Percentiles rank a stretch among this genome's conserved stretches.
Conservation (phyloP, 2,329 filamentous ascomycete genomes). For the Cladosporium sp. region DNA sequence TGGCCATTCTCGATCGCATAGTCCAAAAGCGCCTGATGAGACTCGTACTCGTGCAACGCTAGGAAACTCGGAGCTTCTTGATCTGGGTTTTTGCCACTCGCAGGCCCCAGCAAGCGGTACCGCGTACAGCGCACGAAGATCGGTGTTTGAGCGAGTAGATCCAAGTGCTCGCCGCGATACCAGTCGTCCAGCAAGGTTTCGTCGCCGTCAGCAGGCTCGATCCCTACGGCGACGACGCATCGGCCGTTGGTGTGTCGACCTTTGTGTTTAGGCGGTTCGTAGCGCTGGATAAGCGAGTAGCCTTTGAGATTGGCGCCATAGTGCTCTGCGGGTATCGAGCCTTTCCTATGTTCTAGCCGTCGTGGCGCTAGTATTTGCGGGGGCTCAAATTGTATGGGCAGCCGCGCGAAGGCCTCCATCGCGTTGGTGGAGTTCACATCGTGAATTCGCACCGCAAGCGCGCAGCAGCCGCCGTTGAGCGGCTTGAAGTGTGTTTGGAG, state of each 20-base stretch:
- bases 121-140: slow-evolving; percentile 14
- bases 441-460: slow-evolving; percentile 10
- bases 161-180: slow-evolving; percentile 15
- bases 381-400: slow-evolving; percentile 6
- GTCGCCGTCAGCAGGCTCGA: slow-evolving; percentile 14
- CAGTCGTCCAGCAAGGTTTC: slow-evolving; percentile 13
- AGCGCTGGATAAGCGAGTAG: slow-evolving; percentile 13
- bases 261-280: slow-evolving; percentile 7
- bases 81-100: background rate
- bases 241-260: background rate
- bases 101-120: slow-evolving; percentile 9
- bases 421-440: slow-evolving; percentile 5
- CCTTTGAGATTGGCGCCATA: slow-evolving; percentile 12
- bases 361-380: background rate
- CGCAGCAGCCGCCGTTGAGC: slow-evolving; percentile 14
- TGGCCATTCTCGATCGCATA: slow-evolving; percentile 14
- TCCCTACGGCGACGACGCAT: slow-evolving; percentile 14
- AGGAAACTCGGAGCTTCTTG: slow-evolving; percentile 12
- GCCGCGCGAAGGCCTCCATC: background rate
- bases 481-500: slow-evolving; percentile 7
- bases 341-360: background rate
- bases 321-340: background rate
- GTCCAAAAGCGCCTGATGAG: slow-evolving; percentile 13
- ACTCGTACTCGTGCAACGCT: slow-evolving; percentile 15
- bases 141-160: slow-evolving; percentile 11